Conservation (phyloP, 305 asterid genomes). For the Solanum hybrid region DNA sequence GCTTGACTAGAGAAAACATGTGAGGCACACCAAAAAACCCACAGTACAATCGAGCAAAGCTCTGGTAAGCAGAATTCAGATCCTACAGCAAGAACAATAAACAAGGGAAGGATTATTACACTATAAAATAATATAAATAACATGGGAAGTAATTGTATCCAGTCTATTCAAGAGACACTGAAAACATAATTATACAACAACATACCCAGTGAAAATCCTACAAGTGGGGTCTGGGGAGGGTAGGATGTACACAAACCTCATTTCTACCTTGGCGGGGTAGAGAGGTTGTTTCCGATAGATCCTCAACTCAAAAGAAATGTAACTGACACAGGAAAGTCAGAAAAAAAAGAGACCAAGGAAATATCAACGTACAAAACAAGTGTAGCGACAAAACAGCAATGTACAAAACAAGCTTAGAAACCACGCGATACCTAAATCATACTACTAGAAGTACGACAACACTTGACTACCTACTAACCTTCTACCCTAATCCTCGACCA, state of each 20-base stretch:
- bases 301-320: not conserved
- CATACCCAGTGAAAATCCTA: not conserved
- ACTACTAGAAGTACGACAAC: not conserved
- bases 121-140: not conserved
- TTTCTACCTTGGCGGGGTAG: not conserved
- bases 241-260: not conserved
- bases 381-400: not conserved
- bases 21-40: slow-evolving; percentile 95
- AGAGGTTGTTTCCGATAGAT: not conserved
- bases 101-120: not conserved
- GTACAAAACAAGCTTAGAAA: not conserved
- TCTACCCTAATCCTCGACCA: not conserved
- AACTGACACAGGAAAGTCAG: not conserved
- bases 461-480: not conserved
- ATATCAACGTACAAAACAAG: not conserved
- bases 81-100: slow-evolving; percentile 42
- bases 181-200: not conserved
- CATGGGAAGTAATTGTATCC: not conserved
- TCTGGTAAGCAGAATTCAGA: slow-evolving; percentile 94
- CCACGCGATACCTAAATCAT: not conserved
- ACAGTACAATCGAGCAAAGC: slow-evolving; percentile 86
- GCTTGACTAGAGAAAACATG: slow-evolving; percentile 77
- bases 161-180: not conserved
- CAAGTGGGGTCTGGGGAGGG: not conserved
- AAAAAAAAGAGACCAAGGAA: not conserved